Base-by-base conservation (phyloP, 495 filamentous ascomycete genomes). In the Penicillium mononematosum region DNA sequence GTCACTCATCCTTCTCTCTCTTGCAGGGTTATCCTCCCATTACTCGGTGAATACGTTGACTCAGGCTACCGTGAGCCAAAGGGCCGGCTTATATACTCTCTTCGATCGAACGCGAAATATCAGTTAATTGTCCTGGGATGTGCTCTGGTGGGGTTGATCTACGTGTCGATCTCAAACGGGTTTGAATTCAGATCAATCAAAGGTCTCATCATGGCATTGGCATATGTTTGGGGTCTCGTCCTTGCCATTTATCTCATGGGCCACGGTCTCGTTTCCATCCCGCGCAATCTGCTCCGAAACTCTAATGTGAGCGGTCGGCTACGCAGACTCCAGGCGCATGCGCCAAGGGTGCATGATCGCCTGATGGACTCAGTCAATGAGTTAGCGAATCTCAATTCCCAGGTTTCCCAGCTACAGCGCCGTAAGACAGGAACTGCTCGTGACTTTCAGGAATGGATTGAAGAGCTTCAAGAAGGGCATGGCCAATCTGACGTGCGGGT, bases 191-290 rank as follows among this genome's bases (percentile, higher is more conserved):
- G 69, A 14, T 82, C 81, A 1, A 75, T 90, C 62, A 94, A 96
- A 75, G 87, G 84, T 43, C 75, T 96, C 27, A 80, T 94, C 59
- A 94, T 98, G 86, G 94, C 94, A 22, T 76, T 97, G 52, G 92
- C 91, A 32, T 97, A 98, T 72, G 88, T 90, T 60, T 98, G 92
- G 88, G 91, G 91, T 58, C 78, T 98, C 61, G 75, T 91, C 3
- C 77, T 97, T 54, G 94, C 91, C 16, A 96, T 98, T 55, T 96
- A 93, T 65, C 80, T 98, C 20, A 97, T 98, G 94, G 94, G 94
- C 7, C 92, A 98, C 63, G 94, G 94, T 10, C 77, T 98, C 38
- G 94, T 98, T 42, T 87, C 94, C 12, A 88, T 98, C 45, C 94
- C 94, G 6, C 82, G 93, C 61, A 81, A 82, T 17, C 71, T 98